phyloP scores from a whole-genome alignment of 1,284 basidiomycete species.

The Trichosporon sp. region DNA sequence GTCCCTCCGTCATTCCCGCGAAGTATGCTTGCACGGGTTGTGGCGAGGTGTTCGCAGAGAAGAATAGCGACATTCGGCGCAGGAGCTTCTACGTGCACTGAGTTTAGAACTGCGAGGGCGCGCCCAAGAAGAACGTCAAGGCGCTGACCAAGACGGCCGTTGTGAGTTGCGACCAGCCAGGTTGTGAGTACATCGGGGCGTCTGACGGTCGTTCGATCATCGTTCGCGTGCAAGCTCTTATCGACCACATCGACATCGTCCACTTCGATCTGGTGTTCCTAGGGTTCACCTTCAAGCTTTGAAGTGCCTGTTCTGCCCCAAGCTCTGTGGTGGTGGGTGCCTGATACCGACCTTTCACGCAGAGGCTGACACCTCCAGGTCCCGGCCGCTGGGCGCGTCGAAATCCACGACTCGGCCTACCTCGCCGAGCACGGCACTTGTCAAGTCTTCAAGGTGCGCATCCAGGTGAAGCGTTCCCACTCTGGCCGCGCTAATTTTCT shows the following conservation, averaged over 20 bases:
- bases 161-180: background rate
- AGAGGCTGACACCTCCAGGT: no score
- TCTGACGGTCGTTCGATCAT: background rate
- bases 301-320: no score
- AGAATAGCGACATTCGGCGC: background rate
- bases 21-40: background rate
- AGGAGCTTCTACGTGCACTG: background rate
- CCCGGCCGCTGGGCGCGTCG: no score
- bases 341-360: no score
- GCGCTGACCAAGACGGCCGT: background rate
- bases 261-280: background rate
- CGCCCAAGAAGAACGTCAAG: background rate
- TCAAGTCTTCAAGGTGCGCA: no score
- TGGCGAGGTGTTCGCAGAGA: background rate
- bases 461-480: no score
- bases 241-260: background rate
- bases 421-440: no score
- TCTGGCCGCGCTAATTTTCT: no score
- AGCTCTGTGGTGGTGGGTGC: no score
- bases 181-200: background rate
- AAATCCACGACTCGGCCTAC: no score
- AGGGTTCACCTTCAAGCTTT: no score
- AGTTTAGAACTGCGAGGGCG: background rate
- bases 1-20: background rate
- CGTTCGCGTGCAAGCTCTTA: background rate